These are phyloP conservation scores for Salix viminalis DNA, from an alignment of 345 rosid genomes.

Conservation along the genomic window DNA sequence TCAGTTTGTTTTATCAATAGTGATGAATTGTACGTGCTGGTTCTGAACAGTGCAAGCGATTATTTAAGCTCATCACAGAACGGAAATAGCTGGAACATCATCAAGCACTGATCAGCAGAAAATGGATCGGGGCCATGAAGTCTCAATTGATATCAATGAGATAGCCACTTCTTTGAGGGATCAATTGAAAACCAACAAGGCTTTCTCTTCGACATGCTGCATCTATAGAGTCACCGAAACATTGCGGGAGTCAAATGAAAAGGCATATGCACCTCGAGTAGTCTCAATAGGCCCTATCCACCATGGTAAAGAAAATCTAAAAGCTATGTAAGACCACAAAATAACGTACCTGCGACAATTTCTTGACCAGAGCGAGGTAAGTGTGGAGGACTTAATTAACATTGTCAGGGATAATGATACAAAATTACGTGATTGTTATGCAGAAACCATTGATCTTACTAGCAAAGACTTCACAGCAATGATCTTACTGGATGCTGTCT, in stretches of 20 bases:
- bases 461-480: background rate
- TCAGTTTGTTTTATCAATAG: no score
- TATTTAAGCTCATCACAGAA: no score
- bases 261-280: background rate
- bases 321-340: conserved; percentile 11
- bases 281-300: background rate
- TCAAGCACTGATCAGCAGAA: background rate
- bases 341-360: background rate
- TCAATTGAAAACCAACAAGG: background rate
- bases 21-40: no score
- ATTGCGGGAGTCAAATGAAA: background rate
- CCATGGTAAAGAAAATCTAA: background rate
- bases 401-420: background rate
- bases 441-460: background rate
- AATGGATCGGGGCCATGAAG: background rate
- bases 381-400: background rate
- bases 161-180: background rate
- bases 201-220: background rate
- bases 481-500: conserved; percentile 5
- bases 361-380: background rate
- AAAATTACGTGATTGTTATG: background rate
- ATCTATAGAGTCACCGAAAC: conserved; percentile 1
- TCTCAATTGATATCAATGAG: background rate
- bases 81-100: no score
- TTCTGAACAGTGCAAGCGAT: no score